These are phyloP conservation scores for Exophiala lecanii-corni DNA, from an alignment of 2,329 filamentous ascomycete genomes.

Conservation along the genomic window DNA sequence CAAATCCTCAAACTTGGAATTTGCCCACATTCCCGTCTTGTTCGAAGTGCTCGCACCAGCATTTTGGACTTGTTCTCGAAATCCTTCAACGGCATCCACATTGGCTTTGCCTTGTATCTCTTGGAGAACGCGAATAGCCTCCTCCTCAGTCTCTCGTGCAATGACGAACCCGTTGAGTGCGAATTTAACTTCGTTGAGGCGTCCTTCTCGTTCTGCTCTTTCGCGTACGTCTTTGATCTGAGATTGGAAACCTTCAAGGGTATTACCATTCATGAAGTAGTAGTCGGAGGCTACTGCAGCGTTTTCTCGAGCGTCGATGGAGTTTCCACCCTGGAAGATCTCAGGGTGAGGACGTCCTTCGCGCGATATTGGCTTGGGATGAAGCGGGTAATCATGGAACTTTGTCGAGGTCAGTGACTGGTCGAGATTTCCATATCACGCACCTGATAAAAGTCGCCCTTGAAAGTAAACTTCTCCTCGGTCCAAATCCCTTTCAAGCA, in stretches of 20 bases:
- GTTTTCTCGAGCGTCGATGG: constrained; percentile 48
- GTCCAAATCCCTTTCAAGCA: constrained; percentile 52
- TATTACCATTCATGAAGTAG: constrained; percentile 57
- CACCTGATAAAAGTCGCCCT: constrained; percentile 50
- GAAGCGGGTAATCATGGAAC: constrained; percentile 48
- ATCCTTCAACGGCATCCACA: constrained; percentile 47
- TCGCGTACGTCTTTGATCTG: constrained; percentile 49
- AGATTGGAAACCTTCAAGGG: constrained; percentile 47
- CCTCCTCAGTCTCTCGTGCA: constrained; percentile 50
- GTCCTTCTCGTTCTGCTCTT: constrained; percentile 41
- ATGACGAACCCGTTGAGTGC: constrained; percentile 43
- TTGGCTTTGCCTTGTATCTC: constrained; percentile 54
- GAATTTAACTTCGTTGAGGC: constrained; percentile 45
- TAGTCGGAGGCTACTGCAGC: constrained; percentile 46
- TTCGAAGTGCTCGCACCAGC: constrained; percentile 45
- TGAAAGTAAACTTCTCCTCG: constrained; percentile 46
- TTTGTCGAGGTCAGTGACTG: no score
- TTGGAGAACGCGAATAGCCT: constrained; percentile 45
- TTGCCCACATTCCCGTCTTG: constrained; percentile 52
- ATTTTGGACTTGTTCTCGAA: constrained; percentile 47
- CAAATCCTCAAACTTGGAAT: constrained; percentile 49
- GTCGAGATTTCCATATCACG: no score
- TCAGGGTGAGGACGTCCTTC: constrained; percentile 46
- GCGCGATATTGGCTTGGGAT: constrained; percentile 45
- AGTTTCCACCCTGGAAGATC: constrained; percentile 53